Evolutionary conservation across 1,284 basidiomycete species (phyloP), one percentile per base, ranked within the genome.

Genomic region (Volvariella volvacea): DNA sequence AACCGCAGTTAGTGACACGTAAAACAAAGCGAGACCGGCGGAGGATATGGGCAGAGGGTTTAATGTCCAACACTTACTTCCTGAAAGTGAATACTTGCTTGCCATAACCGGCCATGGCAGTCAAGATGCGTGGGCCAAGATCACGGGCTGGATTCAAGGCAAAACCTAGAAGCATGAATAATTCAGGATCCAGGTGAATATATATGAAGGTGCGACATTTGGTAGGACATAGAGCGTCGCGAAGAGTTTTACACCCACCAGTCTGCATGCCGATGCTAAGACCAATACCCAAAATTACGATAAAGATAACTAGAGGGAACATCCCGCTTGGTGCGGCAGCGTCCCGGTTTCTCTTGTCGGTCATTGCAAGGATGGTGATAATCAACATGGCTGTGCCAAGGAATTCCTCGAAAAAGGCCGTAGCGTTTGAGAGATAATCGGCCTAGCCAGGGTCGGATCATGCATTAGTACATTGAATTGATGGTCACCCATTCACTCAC

Each of bases 321-420:
- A 76, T 59, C 1, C 76, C 74, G 25, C 58, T 52, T 1, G 71
- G 72, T 3, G 72, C 67, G 3, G 70, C 63, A 14, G 59, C 50
- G n/a, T n/a, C n/a, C n/a, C n/a, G 25, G 48, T 77, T 76, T 22
- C 60, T 59, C 47, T 63, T 65, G 52, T 75, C 73, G 22, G 53
- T 63, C 32, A 70, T 61, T 6, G 71, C 68, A 25, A 74, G 57
- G 20, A 75, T 61, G 12, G 62, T 61, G 51, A 54, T 63, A 57
- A 83, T 59, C 6, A 88, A 64, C 30, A 85, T 56, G 4, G 73
- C 74, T 0, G 82, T 69, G 20, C 68, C 78, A 33, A 87, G 54
- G 52, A 86, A 83, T 66, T 86, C 80, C 12, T 73, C 65, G 53
- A 82, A 86, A 65, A 84, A 84, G 46, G 62, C 67, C 21, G 76